Evolutionary conservation across 805 yeast species (phyloP), one percentile per base, ranked within the genome.

Genomic region (Myxozyma monticola): DNA sequence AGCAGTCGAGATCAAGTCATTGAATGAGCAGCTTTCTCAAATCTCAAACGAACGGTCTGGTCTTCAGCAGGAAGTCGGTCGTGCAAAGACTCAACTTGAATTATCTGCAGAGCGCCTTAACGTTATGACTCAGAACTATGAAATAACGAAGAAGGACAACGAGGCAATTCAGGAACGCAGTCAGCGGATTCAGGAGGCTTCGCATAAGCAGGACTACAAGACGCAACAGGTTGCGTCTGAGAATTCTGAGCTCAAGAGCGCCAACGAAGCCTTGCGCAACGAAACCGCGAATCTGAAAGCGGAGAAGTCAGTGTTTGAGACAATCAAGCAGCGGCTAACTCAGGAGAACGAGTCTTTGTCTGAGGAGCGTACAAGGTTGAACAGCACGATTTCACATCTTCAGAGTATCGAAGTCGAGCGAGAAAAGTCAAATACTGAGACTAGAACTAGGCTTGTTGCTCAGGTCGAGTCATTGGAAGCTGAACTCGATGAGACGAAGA

Each of bases 401-500:
- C 91, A 86, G 65, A 62, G 80, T 1, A 62, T 80, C 34, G 79
- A 80, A 48, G 73, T 73, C 45, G 90, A 86, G 62, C 74, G 89
- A 45, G 85, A 83, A 43, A 57, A 67, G 1, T 69, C 78, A 4
- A 72, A 77, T 40, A 63, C 69, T 18, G 83, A 80, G 33, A 62
- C 82, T 3, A 73, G 80, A 18, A 66, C 71, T 12, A 71, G 83
- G 36, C 72, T 81, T 44, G 62, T 74, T 7, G 66, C 71, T 21
- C 80, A 79, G 42, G 68, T 81, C 9, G 77, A 76, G 39, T 65
- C 75, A 21, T 69, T 82, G 25, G 79, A 80, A 56, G 50, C 54
- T 28, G 80, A 80, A 42, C 56, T 79, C 37, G 70, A 74, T 12
- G 34, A 48, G 1, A 65, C 76, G 31, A 79, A 77, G 59, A 68